These are phyloP conservation scores for Prinsepia uniflora DNA, from an alignment of 306 rosid genomes.

Conservation along the genomic window DNA sequence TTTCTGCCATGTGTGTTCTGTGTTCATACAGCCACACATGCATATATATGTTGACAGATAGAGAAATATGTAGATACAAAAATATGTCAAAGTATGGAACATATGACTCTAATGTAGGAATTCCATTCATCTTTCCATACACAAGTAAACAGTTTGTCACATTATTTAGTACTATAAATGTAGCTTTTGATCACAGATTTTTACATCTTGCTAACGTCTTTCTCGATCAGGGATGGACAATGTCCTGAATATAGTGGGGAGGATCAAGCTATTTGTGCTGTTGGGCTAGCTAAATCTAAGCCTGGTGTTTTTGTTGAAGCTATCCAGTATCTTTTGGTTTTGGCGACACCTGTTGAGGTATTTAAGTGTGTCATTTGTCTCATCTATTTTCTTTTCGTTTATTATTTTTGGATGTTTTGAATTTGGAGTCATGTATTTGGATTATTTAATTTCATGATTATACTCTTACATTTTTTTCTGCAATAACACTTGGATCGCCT, in stretches of 20 bases:
- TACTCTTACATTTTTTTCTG: neutral
- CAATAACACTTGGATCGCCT: neutral
- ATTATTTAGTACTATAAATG: neutral
- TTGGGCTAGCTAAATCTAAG: conserved; percentile 84
- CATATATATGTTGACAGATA: neutral
- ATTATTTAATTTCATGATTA: neutral
- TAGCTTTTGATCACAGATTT: conserved; percentile 4
- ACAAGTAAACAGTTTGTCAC: neutral
- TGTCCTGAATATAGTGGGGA: conserved; percentile 91
- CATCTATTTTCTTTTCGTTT: neutral
- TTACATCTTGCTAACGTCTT: conserved; percentile 25
- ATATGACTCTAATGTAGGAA: neutral
- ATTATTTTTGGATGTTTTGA: neutral
- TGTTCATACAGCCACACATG: neutral
- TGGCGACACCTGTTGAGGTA: conserved; percentile 95
- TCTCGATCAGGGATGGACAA: conserved; percentile 82
- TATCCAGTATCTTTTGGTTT: conserved; percentile 76
- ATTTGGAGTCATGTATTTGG: neutral
- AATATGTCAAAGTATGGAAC: neutral
- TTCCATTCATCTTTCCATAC: neutral
- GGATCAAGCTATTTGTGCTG: conserved; percentile 98
- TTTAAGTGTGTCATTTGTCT: conserved; percentile 9
- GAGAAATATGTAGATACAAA: neutral
- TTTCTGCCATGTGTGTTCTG: neutral
- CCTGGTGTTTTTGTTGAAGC: conserved; percentile 95